Conservation (phyloP, 768 basidiomycete species). For the Tephrocybe rancida region DNA sequence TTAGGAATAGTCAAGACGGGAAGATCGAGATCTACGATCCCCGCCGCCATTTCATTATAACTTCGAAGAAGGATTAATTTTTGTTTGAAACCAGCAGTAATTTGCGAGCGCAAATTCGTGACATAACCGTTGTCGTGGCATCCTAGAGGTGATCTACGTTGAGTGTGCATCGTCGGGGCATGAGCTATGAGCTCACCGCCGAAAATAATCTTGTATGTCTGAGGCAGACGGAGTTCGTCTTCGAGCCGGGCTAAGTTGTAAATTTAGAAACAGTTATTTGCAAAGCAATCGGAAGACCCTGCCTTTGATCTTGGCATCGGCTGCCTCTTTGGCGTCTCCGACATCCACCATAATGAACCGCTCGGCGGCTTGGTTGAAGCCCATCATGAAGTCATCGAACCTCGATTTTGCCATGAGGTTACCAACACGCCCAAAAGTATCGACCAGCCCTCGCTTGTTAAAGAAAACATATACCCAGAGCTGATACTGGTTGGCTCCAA, state of each 20-base stretch:
- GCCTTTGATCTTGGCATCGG: slow-evolving; percentile 80
- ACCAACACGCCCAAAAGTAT: slow-evolving; percentile 47
- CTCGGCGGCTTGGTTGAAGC: slow-evolving; percentile 71
- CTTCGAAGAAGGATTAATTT: slow-evolving; percentile 69
- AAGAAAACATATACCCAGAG: slow-evolving; percentile 66
- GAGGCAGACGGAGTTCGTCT: slow-evolving; percentile 62
- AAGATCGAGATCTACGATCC: slow-evolving; percentile 58
- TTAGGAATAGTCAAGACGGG: slow-evolving; percentile 56
- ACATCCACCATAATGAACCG: slow-evolving; percentile 73
- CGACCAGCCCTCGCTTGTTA: slow-evolving; percentile 61
- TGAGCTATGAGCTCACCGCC: slow-evolving; percentile 44
- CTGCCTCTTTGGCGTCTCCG: slow-evolving; percentile 71
- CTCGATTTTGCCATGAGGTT: slow-evolving; percentile 36
- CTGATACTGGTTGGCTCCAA: slow-evolving; percentile 46
- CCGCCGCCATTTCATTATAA: slow-evolving; percentile 61
- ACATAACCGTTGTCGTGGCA: slow-evolving; percentile 78
- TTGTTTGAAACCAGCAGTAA: slow-evolving; percentile 63
- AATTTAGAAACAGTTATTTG: slow-evolving; percentile 2
- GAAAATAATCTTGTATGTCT: slow-evolving; percentile 68
- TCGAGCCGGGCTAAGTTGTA: slow-evolving; percentile 50
- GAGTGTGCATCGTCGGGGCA: neutral
- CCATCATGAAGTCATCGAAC: slow-evolving; percentile 67
- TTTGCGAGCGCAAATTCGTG: slow-evolving; percentile 59
- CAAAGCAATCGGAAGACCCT: slow-evolving; percentile 4
- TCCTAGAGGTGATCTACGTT: slow-evolving; percentile 34